These are phyloP conservation scores for Xylaria scruposa DNA, from an alignment of 495 filamentous ascomycete species.

Conservation along the genomic window DNA sequence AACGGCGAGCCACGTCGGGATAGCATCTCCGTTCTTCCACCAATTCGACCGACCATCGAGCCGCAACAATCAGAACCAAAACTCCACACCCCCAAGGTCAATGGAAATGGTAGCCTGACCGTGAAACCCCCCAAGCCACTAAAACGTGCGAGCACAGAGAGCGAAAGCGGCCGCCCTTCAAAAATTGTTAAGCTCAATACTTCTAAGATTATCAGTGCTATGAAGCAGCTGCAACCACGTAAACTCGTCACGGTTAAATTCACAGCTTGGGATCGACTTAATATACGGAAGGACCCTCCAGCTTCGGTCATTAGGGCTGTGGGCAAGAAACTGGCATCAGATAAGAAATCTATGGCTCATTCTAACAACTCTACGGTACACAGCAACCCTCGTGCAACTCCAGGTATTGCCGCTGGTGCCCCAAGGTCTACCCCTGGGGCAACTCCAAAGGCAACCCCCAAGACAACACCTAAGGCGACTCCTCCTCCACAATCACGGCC, in stretches of 20 bases:
- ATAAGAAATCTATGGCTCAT: conserved; percentile 12
- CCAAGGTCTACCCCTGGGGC: neutral
- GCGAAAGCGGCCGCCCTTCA: conserved; percentile 42
- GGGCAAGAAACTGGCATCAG: conserved; percentile 18
- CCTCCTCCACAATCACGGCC: conserved; percentile 27
- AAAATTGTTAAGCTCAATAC: conserved; percentile 47
- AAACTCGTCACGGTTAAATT: conserved; percentile 36
- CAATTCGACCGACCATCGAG: conserved; percentile 36
- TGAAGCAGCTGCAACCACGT: conserved; percentile 25
- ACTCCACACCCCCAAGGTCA: conserved; percentile 30
- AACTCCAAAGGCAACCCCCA: conserved; percentile 3
- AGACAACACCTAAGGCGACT: conserved; percentile 1
- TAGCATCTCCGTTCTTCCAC: conserved; percentile 37
- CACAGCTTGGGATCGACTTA: conserved; percentile 34
- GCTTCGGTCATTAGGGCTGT: conserved; percentile 16
- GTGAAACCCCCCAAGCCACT: conserved; percentile 31
- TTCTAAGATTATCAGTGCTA: conserved; percentile 30
- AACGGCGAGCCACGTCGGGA: conserved; percentile 30
- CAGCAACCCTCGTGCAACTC: conserved; percentile 9
- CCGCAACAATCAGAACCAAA: conserved; percentile 31
- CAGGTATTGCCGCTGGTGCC: neutral
- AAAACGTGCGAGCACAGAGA: conserved; percentile 38
- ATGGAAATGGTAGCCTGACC: conserved; percentile 28
- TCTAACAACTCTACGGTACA: neutral
- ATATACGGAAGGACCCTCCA: conserved; percentile 23